Base-by-base conservation (phyloP, 2,329 filamentous ascomycete genomes). In the Pseudocercospora pini-densiflorae region DNA sequence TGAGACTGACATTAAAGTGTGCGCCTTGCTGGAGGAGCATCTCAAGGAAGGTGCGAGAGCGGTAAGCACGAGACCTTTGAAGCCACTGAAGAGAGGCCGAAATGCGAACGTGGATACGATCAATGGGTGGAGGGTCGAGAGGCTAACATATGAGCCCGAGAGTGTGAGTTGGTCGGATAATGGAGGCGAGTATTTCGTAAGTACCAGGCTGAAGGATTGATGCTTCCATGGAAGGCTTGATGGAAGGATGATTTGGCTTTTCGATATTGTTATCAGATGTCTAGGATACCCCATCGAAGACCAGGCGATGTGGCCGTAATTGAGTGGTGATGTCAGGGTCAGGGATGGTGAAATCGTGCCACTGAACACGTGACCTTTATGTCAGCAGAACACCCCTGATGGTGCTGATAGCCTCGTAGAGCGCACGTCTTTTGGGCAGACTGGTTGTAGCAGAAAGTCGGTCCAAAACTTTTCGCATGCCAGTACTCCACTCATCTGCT, bases 131-230 rank as follows among this genome's bases (percentile, higher is more conserved):
- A 87, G 94, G 65, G 85, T 97, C 59, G 87, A 91, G 40, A 91
- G 94, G 67, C 87, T 92, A 76, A 88, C 89, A 72, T 85, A 84
- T 10, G 83, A 87, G 66, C 87, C 85, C 16, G 83, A 84, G 43
- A 86, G 85, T 70, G 94, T 98, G 70, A 97, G 93, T 80, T 98
- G 94, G 94, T 94, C 92, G 10, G 90, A 91, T 71, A 89, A 89
- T 61, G 89, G 89, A 27, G 94, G 94, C 24, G 87, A 88, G 59
- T 98, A 95, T 79, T 97, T 90, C 76, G 91, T 97, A 5, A 36
- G 29, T n/a, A 23, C 2, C 9, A 55, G 27, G 51, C 27, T 55
- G 51, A n/a, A 49, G 21, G n/a, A 54, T 8, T 24, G 23, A 29
- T 54, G 21, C 8, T 29, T 24, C 14, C 14, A 29, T 54, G 19